phyloP scores from a whole-genome alignment of 768 basidiomycete genomes.

The Termitomyces sp. region DNA sequence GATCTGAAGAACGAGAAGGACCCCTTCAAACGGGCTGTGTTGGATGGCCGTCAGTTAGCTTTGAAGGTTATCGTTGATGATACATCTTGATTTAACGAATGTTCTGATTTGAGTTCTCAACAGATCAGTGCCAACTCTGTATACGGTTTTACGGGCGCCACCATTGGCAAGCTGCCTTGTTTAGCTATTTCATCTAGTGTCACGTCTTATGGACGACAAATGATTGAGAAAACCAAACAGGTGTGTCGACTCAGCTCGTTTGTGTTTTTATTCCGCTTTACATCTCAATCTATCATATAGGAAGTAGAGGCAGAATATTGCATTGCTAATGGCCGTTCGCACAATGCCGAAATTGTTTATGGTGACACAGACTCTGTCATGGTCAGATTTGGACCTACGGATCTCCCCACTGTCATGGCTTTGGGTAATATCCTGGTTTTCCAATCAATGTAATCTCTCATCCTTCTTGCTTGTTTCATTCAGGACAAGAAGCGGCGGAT shows the following conservation, averaged over 20 bases:
- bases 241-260: constrained; percentile 34
- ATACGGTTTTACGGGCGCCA: constrained; percentile 98
- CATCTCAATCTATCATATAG: constrained; percentile 30
- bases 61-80: constrained; percentile 63
- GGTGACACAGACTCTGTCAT: constrained; percentile 99
- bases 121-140: constrained; percentile 99
- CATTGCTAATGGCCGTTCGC: constrained; percentile 76
- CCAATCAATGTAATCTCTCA: neutral
- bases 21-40: constrained; percentile 93
- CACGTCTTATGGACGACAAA: constrained; percentile 96
- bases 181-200: constrained; percentile 92
- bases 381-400: constrained; percentile 92
- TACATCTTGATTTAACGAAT: neutral
- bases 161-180: constrained; percentile 95
- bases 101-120: neutral
- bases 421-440: constrained; percentile 54
- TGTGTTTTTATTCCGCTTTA: neutral
- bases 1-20: constrained; percentile 97
- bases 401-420: constrained; percentile 85
- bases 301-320: constrained; percentile 90
- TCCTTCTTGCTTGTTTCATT: constrained; percentile 5
- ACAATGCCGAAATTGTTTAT: constrained; percentile 94
- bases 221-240: constrained; percentile 97
- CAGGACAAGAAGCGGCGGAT: constrained; percentile 91
- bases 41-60: constrained; percentile 96